A percentile compares a stretch with the other conserved stretches of the same genome.
Conservation (phyloP, 345 rosid genomes). For the Syzygium jambos region DNA sequence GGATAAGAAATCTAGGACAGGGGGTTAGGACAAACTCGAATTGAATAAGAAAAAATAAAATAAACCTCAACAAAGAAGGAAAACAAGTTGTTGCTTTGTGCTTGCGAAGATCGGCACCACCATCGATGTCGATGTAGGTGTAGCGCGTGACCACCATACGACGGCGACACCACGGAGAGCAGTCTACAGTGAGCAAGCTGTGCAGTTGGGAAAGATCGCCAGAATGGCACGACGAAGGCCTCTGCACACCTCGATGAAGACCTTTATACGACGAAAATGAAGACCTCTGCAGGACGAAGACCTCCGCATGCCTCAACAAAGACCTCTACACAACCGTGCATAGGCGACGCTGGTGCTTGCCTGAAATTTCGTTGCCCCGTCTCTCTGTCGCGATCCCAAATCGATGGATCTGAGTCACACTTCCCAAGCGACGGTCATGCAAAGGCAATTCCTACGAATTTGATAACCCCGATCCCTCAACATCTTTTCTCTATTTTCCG, state of each 20-base stretch:
- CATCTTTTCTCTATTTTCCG: too few relatives aligned
- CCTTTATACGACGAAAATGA: too few relatives aligned
- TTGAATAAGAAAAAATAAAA: not conserved
- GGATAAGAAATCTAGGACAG: not conserved
- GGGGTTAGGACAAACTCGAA: not conserved
- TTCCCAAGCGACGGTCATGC: too few relatives aligned
- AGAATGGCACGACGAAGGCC: not conserved
- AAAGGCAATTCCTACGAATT: too few relatives aligned
- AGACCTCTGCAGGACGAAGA: not conserved
- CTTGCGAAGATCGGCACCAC: not conserved
- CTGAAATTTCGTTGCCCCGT: not conserved
- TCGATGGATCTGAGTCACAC: too few relatives aligned
- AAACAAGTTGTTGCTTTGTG: not conserved
- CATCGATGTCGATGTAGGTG: not conserved
- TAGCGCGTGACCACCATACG: not conserved
- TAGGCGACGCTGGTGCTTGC: not conserved
- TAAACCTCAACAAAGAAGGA: not conserved
- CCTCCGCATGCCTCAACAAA: not conserved
- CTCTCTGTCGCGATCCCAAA: not conserved
- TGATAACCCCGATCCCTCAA: too few relatives aligned
- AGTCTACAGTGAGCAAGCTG: not conserved
- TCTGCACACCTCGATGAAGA: not conserved
- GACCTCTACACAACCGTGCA: not conserved
- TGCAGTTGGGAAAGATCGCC: not conserved
- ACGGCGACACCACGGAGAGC: not conserved